Conservation (phyloP, 129 eudicot genomes). For the Chrysanthemum seticuspe region DNA sequence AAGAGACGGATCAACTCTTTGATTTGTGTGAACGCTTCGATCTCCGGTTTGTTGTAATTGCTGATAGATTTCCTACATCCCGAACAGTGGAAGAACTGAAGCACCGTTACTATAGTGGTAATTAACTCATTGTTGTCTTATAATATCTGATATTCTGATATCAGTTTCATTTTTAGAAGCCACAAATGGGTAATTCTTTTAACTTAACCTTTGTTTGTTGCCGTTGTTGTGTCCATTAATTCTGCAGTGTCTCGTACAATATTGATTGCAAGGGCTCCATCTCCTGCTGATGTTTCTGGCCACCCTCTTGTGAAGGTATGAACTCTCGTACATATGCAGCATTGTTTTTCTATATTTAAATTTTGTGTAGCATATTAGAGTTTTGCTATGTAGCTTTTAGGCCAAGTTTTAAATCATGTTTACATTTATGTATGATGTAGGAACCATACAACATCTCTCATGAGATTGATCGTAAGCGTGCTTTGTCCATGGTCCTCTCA, state of each 20-base stretch:
- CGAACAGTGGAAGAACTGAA: conserved; percentile 91
- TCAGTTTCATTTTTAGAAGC: conserved; percentile 5
- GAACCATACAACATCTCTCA: conserved; percentile 83
- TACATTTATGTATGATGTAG: conserved; percentile 25
- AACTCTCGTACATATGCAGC: background rate
- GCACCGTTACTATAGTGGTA: conserved; percentile 90
- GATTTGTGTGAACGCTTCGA: conserved; percentile 79
- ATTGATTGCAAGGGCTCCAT: conserved; percentile 73
- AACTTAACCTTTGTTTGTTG: conserved; percentile 18
- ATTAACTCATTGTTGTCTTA: conserved; percentile 6
- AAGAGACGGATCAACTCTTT: conserved; percentile 92
- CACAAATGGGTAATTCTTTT: background rate
- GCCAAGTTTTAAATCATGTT: background rate
- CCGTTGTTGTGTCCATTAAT: conserved; percentile 8
- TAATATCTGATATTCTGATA: conserved; percentile 20
- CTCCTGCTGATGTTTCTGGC: conserved; percentile 77
- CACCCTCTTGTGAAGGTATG: conserved; percentile 83
- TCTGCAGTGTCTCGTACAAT: conserved; percentile 68
- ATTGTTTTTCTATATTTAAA: background rate
- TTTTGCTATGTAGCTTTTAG: background rate
- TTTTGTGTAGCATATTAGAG: background rate
- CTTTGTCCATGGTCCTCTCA: conserved; percentile 84
- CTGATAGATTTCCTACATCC: conserved; percentile 79
- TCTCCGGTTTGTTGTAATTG: conserved; percentile 84
- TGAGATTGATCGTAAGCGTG: conserved; percentile 89